These are phyloP conservation scores for Anthracocystis panici-leucophaei DNA, from an alignment of 1,284 basidiomycete species.

Conservation along the genomic window DNA sequence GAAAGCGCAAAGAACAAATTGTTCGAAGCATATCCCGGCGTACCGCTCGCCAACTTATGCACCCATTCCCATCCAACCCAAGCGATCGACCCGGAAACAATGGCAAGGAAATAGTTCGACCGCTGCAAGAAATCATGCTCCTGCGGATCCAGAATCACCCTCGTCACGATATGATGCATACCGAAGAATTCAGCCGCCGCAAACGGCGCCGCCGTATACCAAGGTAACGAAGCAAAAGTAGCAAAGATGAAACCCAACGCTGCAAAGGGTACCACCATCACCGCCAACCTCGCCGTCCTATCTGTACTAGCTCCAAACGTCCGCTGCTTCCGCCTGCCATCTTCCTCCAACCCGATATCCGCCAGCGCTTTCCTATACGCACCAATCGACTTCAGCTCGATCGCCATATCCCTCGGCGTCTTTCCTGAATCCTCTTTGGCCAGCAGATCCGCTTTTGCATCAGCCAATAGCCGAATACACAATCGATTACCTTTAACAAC, in stretches of 20 bases:
- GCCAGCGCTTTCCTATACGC: conserved; percentile 89
- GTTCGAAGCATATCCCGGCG: conserved; percentile 75
- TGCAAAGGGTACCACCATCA: conserved; percentile 82
- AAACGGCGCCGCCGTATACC: conserved; percentile 87
- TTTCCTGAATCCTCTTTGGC: conserved; percentile 86
- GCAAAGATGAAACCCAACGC: conserved; percentile 85
- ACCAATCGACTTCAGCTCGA: conserved; percentile 82
- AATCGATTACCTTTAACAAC: conserved; percentile 91
- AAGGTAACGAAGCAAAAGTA: conserved; percentile 83
- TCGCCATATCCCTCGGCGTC: conserved; percentile 92
- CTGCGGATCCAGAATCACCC: conserved; percentile 39
- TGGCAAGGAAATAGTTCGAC: conserved; percentile 87
- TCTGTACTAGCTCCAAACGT: conserved; percentile 75
- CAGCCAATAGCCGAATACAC: conserved; percentile 85
- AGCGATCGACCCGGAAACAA: conserved; percentile 85
- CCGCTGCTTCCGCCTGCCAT: conserved; percentile 72
- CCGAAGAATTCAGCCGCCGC: conserved; percentile 86
- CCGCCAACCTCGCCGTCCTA: conserved; percentile 83
- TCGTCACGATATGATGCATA: conserved; percentile 82
- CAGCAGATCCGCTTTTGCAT: conserved; percentile 84
- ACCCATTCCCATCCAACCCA: conserved; percentile 90
- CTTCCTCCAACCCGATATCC: conserved; percentile 75
- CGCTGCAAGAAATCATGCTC: conserved; percentile 58
- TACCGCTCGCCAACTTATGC: conserved; percentile 71
- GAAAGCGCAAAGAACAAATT: conserved; percentile 82